Conservation (phyloP, 768 basidiomycete genomes). For the Udeniomyces megalosporus region DNA sequence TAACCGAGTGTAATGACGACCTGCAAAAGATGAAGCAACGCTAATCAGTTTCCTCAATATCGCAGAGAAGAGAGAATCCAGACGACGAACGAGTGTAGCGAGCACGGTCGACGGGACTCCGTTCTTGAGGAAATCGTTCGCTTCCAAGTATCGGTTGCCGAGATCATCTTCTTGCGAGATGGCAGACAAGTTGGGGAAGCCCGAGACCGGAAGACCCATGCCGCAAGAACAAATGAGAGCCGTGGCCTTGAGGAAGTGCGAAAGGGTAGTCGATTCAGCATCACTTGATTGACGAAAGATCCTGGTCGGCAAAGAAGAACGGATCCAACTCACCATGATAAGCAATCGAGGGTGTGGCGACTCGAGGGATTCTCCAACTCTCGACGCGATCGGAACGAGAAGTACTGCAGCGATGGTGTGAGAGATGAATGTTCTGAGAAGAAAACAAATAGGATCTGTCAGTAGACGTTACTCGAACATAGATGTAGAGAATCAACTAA, state of each 20-base stretch:
- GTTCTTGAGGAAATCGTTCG: slow-evolving; percentile 79
- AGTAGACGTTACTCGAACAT: background rate
- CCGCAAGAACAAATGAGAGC: slow-evolving; percentile 83
- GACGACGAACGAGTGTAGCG: slow-evolving; percentile 51
- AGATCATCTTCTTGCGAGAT: slow-evolving; percentile 82
- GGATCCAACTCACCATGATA: slow-evolving; percentile 46
- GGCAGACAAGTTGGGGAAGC: slow-evolving; percentile 68
- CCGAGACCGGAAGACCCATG: slow-evolving; percentile 89
- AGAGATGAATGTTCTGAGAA: slow-evolving; percentile 88
- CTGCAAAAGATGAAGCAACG: slow-evolving; percentile 33
- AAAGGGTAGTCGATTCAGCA: background rate
- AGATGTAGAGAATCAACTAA: background rate
- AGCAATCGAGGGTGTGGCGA: slow-evolving; percentile 58
- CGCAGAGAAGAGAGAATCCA: background rate
- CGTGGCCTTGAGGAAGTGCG: slow-evolving; percentile 33
- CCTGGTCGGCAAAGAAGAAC: no score
- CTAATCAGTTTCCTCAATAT: no score
- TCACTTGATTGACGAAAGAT: no score
- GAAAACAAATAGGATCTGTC: slow-evolving; percentile 33
- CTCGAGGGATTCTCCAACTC: slow-evolving; percentile 66
- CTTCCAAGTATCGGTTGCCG: slow-evolving; percentile 65
- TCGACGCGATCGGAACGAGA: slow-evolving; percentile 86
- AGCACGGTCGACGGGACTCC: slow-evolving; percentile 89
- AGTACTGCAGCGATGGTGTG: slow-evolving; percentile 94
- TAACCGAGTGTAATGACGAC: slow-evolving; percentile 77